Percentiles rank a stretch among this genome's conserved stretches.
phyloP scores from a whole-genome alignment of 371 early-diverging fungal species.

The Choanephora cucurbitarum region DNA sequence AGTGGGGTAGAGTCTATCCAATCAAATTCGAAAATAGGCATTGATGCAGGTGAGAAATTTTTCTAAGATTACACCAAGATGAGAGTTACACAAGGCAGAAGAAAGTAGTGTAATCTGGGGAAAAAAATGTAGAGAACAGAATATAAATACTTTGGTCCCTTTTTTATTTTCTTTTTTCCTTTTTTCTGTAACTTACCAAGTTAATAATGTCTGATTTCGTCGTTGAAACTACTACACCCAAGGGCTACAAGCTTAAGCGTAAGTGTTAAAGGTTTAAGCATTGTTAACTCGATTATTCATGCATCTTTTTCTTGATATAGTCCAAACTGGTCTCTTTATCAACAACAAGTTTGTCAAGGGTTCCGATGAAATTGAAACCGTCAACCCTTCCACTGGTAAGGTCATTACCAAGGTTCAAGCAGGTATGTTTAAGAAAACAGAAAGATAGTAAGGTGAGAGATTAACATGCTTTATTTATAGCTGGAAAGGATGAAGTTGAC shows the following conservation, averaged over 20 bases:
- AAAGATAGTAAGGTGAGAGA: not conserved
- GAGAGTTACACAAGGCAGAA: not conserved
- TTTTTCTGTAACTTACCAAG: not conserved
- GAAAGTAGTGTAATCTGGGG: not conserved
- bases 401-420: slow-evolving; percentile 45
- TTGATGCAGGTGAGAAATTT: not conserved
- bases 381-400: slow-evolving; percentile 54
- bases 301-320: slow-evolving; percentile 16
- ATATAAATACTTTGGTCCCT: slow-evolving; percentile 8
- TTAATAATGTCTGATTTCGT: slow-evolving; percentile 25
- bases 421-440: slow-evolving; percentile 24
- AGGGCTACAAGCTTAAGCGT: slow-evolving; percentile 43
- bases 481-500: slow-evolving; percentile 48
- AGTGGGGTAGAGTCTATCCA: not conserved
- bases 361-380: slow-evolving; percentile 45
- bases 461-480: slow-evolving; percentile 19
- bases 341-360: slow-evolving; percentile 55
- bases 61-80: not conserved
- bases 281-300: not conserved
- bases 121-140: not conserved
- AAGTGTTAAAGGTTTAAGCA: slow-evolving; percentile 19
- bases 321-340: slow-evolving; percentile 57
- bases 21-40: not conserved
- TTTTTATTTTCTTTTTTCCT: slow-evolving; percentile 7
- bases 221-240: slow-evolving; percentile 34